phyloP scores from a whole-genome alignment of 2,329 filamentous ascomycete genomes.

The Juglanconis oblonga region DNA sequence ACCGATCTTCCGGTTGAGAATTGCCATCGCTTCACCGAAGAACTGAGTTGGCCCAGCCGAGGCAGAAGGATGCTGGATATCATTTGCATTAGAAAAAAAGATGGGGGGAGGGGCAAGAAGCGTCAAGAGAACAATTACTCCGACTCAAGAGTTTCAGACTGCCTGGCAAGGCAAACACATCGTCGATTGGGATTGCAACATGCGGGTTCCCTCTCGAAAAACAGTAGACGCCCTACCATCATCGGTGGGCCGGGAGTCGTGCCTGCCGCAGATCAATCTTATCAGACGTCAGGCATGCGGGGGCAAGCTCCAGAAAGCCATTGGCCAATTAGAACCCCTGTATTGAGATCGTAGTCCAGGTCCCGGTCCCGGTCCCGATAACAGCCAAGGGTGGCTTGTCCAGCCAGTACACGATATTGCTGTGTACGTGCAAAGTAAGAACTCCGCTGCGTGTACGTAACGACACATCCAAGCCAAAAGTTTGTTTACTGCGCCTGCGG shows the following conservation, averaged over 20 bases:
- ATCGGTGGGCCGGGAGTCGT: not conserved
- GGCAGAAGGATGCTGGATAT: no score
- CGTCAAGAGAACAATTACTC: not conserved
- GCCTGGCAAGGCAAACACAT: not conserved
- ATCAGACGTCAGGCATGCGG: not conserved
- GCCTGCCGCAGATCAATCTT: not conserved
- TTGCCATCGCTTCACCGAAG: no score
- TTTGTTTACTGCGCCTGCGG: not conserved
- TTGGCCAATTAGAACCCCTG: not conserved
- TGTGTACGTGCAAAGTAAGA: not conserved
- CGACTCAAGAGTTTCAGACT: not conserved
- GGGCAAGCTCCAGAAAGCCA: not conserved
- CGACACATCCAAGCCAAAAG: not conserved
- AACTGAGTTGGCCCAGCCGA: no score
- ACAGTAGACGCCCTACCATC: no score
- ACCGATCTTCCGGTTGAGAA: no score
- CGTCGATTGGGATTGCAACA: not conserved
- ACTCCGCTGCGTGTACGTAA: not conserved
- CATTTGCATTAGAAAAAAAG: no score
- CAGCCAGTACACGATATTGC: constrained; percentile 4
- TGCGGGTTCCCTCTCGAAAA: no score
- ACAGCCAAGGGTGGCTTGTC: constrained; percentile 6
- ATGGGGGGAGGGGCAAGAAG: no score
- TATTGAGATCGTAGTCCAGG: not conserved
- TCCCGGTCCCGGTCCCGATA: not conserved